These are phyloP conservation scores for Eucalyptus erythrocorys DNA, from an alignment of 345 rosid genomes.

Conservation along the genomic window DNA sequence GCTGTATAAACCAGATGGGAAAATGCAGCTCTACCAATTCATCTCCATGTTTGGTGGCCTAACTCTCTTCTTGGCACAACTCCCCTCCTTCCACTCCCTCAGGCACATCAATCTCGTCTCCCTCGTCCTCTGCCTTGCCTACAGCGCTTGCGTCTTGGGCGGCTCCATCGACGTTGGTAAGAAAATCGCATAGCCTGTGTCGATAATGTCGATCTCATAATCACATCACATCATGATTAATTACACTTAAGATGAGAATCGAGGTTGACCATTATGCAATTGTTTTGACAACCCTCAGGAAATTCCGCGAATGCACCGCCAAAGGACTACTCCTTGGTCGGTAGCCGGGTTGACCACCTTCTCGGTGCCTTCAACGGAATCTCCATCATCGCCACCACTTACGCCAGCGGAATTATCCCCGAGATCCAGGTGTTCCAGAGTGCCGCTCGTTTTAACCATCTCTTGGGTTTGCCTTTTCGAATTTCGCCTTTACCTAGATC, in stretches of 20 bases:
- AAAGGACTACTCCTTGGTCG: slow-evolving; percentile 28
- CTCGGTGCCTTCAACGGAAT: slow-evolving; percentile 33
- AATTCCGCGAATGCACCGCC: slow-evolving; percentile 23
- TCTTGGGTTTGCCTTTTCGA: background rate
- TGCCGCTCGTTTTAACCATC: background rate
- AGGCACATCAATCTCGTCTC: slow-evolving; percentile 48
- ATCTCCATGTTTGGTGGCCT: slow-evolving; percentile 24
- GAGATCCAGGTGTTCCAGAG: slow-evolving; percentile 36
- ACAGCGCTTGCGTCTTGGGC: slow-evolving; percentile 22
- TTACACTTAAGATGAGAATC: background rate
- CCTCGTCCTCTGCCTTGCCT: slow-evolving; percentile 29
- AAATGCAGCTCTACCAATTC: slow-evolving; percentile 41
- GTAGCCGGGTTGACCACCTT: slow-evolving; percentile 6
- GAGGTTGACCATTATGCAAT: background rate
- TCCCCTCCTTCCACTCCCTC: slow-evolving; percentile 57
- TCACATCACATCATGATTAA: background rate
- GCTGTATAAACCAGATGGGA: slow-evolving; percentile 20
- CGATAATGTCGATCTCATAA: background rate
- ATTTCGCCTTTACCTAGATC: background rate
- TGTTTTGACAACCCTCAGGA: slow-evolving; percentile 10
- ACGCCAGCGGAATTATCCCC: slow-evolving; percentile 46
- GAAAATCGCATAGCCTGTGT: background rate
- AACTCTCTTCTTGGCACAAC: slow-evolving; percentile 30
- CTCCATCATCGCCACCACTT: slow-evolving; percentile 37
- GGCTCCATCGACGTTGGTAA: slow-evolving; percentile 33